Evolutionary conservation across 163 green algal species (phyloP).

Genomic region (Volvox carteri): DNA sequence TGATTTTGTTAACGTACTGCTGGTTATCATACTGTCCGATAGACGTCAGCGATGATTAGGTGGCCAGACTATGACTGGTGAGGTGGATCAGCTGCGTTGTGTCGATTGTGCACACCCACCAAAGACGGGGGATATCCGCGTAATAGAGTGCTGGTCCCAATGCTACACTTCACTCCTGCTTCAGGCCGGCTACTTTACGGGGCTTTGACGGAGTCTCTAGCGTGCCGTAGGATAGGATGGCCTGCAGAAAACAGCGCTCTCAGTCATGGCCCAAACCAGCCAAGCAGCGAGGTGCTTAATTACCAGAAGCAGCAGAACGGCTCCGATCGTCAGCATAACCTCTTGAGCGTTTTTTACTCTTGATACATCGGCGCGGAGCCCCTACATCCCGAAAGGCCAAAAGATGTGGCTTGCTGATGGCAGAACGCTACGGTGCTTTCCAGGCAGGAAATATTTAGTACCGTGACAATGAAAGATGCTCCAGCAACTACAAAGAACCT

Average conservation of each 20-base stretch:
- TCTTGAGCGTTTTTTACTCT: constrained; percentile 14
- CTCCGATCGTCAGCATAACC: constrained; percentile 27
- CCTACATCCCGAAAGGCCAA: background rate
- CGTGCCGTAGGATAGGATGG: constrained; percentile 4
- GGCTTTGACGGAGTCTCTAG: background rate
- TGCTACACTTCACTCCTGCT: background rate
- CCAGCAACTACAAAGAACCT: constrained; percentile 20
- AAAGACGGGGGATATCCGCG: too few species aligned
- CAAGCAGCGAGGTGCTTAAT: background rate
- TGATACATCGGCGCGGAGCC: constrained; percentile 18
- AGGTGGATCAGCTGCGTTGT: too few species aligned
- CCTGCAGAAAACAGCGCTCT: background rate
- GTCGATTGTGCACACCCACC: too few species aligned
- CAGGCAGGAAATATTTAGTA: too few species aligned
- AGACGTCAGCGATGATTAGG: too few species aligned
- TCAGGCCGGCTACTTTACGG: background rate
- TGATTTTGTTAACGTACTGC: background rate
- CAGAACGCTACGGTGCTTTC: too few species aligned
- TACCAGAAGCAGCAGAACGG: constrained; percentile 37
- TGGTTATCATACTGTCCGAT: background rate
- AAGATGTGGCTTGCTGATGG: background rate
- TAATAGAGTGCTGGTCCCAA: too few species aligned
- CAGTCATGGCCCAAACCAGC: too few species aligned
- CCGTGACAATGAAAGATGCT: constrained; percentile 37
- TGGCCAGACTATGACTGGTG: too few species aligned